phyloP scores from a whole-genome alignment of 371 early-diverging fungal species.

The Rhizopus delemar region DNA sequence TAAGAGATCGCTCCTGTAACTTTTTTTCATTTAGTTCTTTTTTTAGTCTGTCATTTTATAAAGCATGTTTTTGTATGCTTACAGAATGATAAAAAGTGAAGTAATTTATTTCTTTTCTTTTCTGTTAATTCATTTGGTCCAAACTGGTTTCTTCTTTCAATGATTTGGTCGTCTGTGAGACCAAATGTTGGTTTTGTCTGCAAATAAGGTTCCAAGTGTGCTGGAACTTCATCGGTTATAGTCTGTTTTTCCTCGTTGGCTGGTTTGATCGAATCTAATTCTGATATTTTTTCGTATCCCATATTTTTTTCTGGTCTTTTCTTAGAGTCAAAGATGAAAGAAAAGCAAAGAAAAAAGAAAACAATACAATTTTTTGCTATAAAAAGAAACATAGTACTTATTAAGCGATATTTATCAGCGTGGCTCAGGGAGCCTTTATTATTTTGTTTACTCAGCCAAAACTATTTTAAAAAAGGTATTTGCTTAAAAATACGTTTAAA shows the following conservation, averaged over 20 bases:
- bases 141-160: constrained; percentile 58
- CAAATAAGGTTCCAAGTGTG: constrained; percentile 69
- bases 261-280: constrained; percentile 9
- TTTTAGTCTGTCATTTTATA: not conserved
- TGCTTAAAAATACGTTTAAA: too few species aligned
- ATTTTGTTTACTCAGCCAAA: too few species aligned
- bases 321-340: too few species aligned
- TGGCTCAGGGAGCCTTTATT: too few species aligned
- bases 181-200: constrained; percentile 69
- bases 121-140: constrained; percentile 77
- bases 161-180: constrained; percentile 56
- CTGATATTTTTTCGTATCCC: constrained; percentile 19
- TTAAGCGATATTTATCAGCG: too few species aligned
- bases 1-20: constrained; percentile 88
- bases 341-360: too few species aligned
- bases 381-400: too few species aligned
- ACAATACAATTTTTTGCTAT: too few species aligned
- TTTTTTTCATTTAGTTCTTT: not conserved
- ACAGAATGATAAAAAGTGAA: constrained; percentile 85
- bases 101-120: constrained; percentile 75
- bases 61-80: constrained; percentile 1
- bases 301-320: not conserved
- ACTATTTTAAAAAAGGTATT: too few species aligned
- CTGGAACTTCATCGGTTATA: constrained; percentile 58
- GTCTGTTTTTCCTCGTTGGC: constrained; percentile 12